A percentile compares a stretch with the other conserved stretches of the same genome.
phyloP scores from a whole-genome alignment of 2,329 filamentous ascomycete genomes.

The Botrytis fragariae region DNA sequence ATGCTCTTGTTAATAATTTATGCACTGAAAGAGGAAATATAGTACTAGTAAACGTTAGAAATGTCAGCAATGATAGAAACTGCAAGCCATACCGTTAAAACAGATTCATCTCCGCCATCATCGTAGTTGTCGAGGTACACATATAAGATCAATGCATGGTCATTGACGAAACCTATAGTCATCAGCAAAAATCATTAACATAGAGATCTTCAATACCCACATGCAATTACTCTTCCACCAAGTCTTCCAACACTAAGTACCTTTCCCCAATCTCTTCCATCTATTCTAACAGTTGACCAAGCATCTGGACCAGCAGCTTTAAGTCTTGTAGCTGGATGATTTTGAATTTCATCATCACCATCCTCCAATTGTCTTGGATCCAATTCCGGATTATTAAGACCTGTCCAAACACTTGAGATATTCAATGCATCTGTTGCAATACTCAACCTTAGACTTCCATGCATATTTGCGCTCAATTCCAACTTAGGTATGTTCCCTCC shows the following conservation, averaged over 20 bases:
- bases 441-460: conserved; percentile 76
- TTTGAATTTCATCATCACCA: conserved; percentile 63
- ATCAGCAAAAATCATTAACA: conserved; percentile 26
- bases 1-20: conserved; percentile 21
- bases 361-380: conserved; percentile 71
- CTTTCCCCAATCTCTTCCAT: conserved; percentile 89
- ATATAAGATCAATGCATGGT: conserved; percentile 78
- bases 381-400: conserved; percentile 81
- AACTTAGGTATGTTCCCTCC: conserved; percentile 59
- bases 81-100: conserved; percentile 63
- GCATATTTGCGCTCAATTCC: conserved; percentile 91
- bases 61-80: background rate
- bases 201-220: conserved; percentile 46
- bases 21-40: conserved; percentile 55
- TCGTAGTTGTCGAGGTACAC: conserved; percentile 75
- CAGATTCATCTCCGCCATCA: conserved; percentile 64
- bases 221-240: conserved; percentile 89
- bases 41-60: conserved; percentile 46
- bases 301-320: conserved; percentile 72
- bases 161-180: conserved; percentile 64
- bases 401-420: conserved; percentile 83
- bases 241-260: conserved; percentile 90
- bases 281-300: conserved; percentile 88
- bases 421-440: conserved; percentile 80
- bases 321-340: conserved; percentile 81